A percentile compares a stretch with the other conserved stretches of the same genome.
These are phyloP conservation scores for Choiromyces venosus DNA, from an alignment of 495 filamentous ascomycete genomes.

Conservation along the genomic window DNA sequence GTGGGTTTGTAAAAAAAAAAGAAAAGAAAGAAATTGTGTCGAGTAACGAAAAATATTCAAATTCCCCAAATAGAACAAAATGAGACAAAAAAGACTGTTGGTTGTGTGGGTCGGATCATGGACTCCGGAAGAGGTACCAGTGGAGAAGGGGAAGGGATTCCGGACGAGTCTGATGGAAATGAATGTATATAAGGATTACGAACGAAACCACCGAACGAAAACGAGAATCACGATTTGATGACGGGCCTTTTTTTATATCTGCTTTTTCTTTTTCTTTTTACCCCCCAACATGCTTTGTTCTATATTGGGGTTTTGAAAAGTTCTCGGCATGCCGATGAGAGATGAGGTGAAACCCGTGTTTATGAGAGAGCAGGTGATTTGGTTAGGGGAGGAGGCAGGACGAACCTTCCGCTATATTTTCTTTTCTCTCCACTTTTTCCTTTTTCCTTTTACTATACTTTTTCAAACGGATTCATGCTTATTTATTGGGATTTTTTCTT, in stretches of 20 bases:
- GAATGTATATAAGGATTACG: conserved; percentile 2
- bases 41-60: neutral
- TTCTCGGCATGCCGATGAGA: neutral
- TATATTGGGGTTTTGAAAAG: neutral
- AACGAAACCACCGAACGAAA: neutral
- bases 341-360: neutral
- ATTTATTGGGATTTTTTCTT: neutral
- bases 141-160: neutral
- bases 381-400: neutral
- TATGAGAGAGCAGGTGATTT: neutral
- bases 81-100: neutral
- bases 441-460: neutral
- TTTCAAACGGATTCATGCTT: neutral
- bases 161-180: neutral
- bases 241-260: neutral
- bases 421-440: neutral
- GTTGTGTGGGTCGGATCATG: neutral
- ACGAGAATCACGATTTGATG: neutral
- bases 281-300: neutral
- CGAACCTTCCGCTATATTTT: neutral
- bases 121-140: neutral
- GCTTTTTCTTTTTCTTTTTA: neutral
- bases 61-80: neutral
- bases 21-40: conserved; percentile 2
- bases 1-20: conserved; percentile 49